Evolutionary conservation across 805 yeast species (phyloP).

Genomic region (Metschnikowia drakensbergensis): DNA sequence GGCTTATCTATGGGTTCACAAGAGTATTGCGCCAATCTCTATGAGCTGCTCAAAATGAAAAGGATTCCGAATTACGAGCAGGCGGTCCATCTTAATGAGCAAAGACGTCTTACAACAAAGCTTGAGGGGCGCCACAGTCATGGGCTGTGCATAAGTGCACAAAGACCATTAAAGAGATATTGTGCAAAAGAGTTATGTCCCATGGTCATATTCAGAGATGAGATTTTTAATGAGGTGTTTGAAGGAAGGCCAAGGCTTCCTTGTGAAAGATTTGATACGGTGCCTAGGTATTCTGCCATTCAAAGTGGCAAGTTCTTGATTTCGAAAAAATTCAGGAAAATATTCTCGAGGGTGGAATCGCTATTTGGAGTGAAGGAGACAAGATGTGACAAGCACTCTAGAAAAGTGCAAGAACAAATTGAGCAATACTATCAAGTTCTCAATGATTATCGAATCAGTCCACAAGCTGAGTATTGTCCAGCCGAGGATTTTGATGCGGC

Average conservation of each 20-base stretch:
- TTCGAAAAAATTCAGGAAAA: not conserved
- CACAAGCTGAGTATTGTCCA: not conserved
- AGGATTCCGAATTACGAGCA: not conserved
- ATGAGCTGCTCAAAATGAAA: conserved; percentile 1
- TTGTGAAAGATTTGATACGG: not conserved
- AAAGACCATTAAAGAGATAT: conserved; percentile 1
- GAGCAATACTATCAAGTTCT: not conserved
- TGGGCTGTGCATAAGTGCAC: not conserved
- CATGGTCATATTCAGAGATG: not conserved
- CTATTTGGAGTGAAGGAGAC: not conserved
- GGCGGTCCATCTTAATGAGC: not conserved
- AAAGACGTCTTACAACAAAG: not conserved
- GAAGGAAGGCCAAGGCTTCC: not conserved
- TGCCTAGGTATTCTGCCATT: not conserved
- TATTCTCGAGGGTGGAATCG: not conserved
- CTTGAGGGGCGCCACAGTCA: not conserved
- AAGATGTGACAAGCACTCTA: not conserved
- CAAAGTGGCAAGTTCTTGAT: not conserved
- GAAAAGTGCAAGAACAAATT: not conserved
- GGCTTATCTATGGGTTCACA: not conserved
- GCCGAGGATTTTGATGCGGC: not conserved
- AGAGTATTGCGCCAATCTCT: not conserved
- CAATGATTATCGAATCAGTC: not conserved
- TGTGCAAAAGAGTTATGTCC: not conserved
- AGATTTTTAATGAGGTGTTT: not conserved